phyloP scores from a whole-genome alignment of 1,284 basidiomycete species.

The Laetiporus sulphureus region DNA sequence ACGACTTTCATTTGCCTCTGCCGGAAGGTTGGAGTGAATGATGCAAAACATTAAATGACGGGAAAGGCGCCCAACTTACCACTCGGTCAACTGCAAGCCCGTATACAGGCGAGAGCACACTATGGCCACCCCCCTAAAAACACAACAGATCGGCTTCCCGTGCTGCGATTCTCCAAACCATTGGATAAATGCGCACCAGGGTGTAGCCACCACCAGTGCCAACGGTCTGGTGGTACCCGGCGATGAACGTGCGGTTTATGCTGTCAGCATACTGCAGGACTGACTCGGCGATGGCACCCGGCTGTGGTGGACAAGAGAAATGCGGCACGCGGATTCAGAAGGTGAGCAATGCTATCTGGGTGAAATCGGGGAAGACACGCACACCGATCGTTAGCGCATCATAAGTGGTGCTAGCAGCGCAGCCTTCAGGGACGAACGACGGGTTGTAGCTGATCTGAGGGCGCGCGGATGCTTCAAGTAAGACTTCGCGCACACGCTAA shows the following conservation, averaged over 20 bases:
- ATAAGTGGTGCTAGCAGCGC: slow-evolving; percentile 13
- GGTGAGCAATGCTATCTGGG: not conserved
- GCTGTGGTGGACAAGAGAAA: slow-evolving; percentile 6
- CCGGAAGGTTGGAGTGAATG: not conserved
- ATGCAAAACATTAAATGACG: not conserved
- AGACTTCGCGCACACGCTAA: too few relatives aligned
- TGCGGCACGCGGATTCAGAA: not conserved
- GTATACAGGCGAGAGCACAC: slow-evolving; percentile 30
- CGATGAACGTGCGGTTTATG: slow-evolving; percentile 27
- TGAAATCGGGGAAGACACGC: too few relatives aligned
- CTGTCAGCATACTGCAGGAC: slow-evolving; percentile 28
- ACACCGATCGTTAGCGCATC: slow-evolving; percentile 24
- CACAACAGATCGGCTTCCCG: too few relatives aligned
- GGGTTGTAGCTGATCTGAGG: slow-evolving; percentile 18
- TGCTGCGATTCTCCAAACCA: too few relatives aligned
- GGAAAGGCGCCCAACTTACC: slow-evolving; percentile 6
- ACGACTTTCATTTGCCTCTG: slow-evolving; percentile 22
- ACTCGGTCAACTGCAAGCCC: slow-evolving; percentile 36
- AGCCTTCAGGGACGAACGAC: slow-evolving; percentile 20
- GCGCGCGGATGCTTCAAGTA: too few relatives aligned
- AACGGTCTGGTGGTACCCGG: slow-evolving; percentile 26
- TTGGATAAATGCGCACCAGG: slow-evolving; percentile 12
- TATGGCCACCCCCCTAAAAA: slow-evolving; percentile 44
- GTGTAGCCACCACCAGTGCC: slow-evolving; percentile 27
- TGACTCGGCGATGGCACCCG: slow-evolving; percentile 22